A percentile compares a stretch with the other conserved stretches of the same genome.
Evolutionary conservation across 2,329 filamentous ascomycete species (phyloP).

Genomic region (Gaeumannomyces tritici): DNA sequence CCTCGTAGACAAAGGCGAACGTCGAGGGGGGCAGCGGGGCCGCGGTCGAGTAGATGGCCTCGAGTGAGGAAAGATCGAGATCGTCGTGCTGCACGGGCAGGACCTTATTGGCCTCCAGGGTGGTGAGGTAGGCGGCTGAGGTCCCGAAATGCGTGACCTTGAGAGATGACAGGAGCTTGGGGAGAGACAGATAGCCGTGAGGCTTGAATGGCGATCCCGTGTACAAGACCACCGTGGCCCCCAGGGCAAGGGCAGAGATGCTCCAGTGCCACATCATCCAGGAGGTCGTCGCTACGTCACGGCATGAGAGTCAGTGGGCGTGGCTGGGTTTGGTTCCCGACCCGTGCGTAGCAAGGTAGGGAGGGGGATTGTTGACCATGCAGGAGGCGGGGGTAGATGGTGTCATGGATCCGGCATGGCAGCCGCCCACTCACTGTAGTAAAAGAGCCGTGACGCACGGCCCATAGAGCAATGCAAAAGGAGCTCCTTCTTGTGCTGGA

Average conservation of each 20-base stretch:
- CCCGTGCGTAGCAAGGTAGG: not conserved
- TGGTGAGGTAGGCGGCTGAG: conserved; percentile 83
- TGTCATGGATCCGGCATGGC: not conserved
- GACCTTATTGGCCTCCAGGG: conserved; percentile 72
- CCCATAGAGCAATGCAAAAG: conserved; percentile 75
- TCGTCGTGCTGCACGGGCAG: conserved; percentile 44
- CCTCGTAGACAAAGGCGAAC: conserved; percentile 79
- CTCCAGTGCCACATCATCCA: conserved; percentile 99
- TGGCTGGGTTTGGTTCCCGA: too few relatives aligned
- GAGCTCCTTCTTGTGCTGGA: conserved; percentile 98
- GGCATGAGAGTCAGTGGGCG: not conserved
- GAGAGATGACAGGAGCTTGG: conserved; percentile 69
- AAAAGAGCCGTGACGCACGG: conserved; percentile 67
- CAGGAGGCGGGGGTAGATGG: too few relatives aligned
- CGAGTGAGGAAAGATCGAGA: conserved; percentile 53
- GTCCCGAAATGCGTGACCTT: conserved; percentile 90
- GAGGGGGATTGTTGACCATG: not conserved
- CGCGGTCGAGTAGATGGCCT: conserved; percentile 89
- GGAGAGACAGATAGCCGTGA: conserved; percentile 71
- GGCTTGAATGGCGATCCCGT: conserved; percentile 86
- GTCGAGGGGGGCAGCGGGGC: conserved; percentile 89
- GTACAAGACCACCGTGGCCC: conserved; percentile 78
- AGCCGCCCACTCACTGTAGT: conserved; percentile 49
- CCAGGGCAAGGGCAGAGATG: conserved; percentile 73
- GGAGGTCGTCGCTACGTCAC: not conserved